These are phyloP conservation scores for Blastocystis sp. DNA, from an alignment of 352 stramenopile species.

Conservation along the genomic window DNA sequence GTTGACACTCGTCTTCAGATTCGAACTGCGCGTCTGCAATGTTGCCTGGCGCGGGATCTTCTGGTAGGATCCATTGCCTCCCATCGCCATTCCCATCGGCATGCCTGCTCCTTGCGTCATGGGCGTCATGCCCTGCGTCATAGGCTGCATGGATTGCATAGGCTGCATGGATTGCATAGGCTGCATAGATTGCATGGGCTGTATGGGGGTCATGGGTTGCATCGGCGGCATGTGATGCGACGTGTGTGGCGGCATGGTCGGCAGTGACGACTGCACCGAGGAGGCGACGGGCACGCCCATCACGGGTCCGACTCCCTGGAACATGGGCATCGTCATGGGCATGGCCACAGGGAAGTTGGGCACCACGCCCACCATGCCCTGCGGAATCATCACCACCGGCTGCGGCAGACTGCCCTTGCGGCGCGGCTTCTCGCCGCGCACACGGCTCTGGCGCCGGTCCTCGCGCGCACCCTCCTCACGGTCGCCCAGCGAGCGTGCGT, in stretches of 20 bases:
- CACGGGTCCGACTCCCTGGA: background rate
- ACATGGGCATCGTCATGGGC: background rate
- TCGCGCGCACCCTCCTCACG: too few species aligned
- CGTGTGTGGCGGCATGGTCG: too few species aligned
- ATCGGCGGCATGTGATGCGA: background rate
- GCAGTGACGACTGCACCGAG: too few species aligned
- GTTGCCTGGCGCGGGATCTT: background rate
- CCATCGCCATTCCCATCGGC: background rate
- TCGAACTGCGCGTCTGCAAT: background rate
- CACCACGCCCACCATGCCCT: background rate
- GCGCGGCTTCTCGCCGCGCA: too few species aligned
- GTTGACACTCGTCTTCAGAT: constrained; percentile 15
- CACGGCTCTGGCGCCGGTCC: too few species aligned
- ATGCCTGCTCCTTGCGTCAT: background rate
- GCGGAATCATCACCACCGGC: background rate
- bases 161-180: background rate
- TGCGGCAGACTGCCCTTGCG: background rate
- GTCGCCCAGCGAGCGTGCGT: too few species aligned
- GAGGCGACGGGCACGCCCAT: background rate
- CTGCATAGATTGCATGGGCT: background rate
- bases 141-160: background rate
- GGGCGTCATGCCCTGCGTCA: background rate
- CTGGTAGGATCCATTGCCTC: background rate
- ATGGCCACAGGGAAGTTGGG: background rate
- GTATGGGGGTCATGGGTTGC: background rate